Evolutionary conservation across 352 stramenopile species (phyloP).

Genomic region (Globisporangium rhizosaccharum): DNA sequence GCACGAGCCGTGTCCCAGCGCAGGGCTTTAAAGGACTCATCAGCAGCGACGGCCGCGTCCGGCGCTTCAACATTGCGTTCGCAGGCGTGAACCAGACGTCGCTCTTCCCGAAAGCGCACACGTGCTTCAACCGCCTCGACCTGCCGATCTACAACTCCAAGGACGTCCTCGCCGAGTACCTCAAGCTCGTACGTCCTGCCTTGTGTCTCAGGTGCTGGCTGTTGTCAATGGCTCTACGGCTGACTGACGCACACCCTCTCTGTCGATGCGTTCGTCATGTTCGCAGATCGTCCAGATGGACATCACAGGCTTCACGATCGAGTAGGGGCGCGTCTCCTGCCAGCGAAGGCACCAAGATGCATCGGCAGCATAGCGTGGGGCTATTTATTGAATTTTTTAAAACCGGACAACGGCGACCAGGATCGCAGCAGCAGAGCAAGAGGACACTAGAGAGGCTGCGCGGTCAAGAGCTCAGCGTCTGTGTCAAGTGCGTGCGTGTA

Average conservation of each 20-base stretch:
- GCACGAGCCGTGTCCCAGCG: slow-evolving; percentile 72
- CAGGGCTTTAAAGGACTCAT: slow-evolving; percentile 84
- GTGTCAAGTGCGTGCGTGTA: no score
- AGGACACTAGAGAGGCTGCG: no score
- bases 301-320: slow-evolving; percentile 92
- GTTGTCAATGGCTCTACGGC: background rate
- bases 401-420: no score
- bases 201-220: background rate
- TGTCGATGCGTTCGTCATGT: background rate
- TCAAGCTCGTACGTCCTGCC: slow-evolving; percentile 35
- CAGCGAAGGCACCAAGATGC: background rate
- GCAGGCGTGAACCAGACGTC: slow-evolving; percentile 51
- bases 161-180: slow-evolving; percentile 61
- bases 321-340: slow-evolving; percentile 25
- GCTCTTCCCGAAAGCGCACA: slow-evolving; percentile 80
- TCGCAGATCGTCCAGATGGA: slow-evolving; percentile 95
- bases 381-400: slow-evolving; percentile 6
- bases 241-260: background rate
- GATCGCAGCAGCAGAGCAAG: no score
- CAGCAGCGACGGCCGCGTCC: slow-evolving; percentile 71
- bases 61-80: slow-evolving; percentile 75
- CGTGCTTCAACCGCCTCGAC: slow-evolving; percentile 82
- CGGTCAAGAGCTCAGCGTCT: no score
- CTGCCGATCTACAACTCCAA: slow-evolving; percentile 70
- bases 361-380: background rate